These are phyloP conservation scores for Licmophora abbreviata DNA, from an alignment of 108 stramenopile genomes.

Conservation along the genomic window DNA sequence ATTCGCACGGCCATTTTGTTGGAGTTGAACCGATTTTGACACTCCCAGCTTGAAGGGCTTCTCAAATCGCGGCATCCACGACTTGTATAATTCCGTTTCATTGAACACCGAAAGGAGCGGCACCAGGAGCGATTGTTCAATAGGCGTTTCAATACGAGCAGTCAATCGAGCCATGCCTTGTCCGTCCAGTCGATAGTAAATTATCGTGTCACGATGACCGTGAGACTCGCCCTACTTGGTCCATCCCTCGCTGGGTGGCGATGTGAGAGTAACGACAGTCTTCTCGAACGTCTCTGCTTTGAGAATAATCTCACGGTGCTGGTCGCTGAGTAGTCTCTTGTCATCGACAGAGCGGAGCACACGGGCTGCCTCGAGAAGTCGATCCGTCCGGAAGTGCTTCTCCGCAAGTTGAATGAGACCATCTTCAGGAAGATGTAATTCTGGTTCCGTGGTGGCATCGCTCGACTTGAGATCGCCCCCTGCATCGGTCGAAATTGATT, in stretches of 20 bases:
- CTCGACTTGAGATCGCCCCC: too few species aligned
- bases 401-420: slow-evolving; percentile 30
- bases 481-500: too few species aligned
- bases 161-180: slow-evolving; percentile 19
- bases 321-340: slow-evolving; percentile 1
- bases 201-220: slow-evolving; percentile 44
- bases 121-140: slow-evolving; percentile 39
- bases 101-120: slow-evolving; percentile 64
- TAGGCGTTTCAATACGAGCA: slow-evolving; percentile 59
- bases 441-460: too few species aligned
- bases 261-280: slow-evolving; percentile 20
- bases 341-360: slow-evolving; percentile 16
- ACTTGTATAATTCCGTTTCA: slow-evolving; percentile 55
- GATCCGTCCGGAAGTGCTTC: slow-evolving; percentile 20
- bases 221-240: slow-evolving; percentile 51
- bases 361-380: slow-evolving; percentile 32
- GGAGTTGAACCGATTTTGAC: slow-evolving; percentile 32
- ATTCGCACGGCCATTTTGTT: slow-evolving; percentile 36
- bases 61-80: slow-evolving; percentile 56
- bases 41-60: slow-evolving; percentile 42
- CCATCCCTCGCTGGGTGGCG: slow-evolving; percentile 33
- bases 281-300: slow-evolving; percentile 26
- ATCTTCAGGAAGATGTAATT: too few species aligned
- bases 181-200: slow-evolving; percentile 57
- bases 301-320: slow-evolving; percentile 23